These are phyloP conservation scores for Ganoderma sinense DNA, from an alignment of 1,284 basidiomycete species.

Conservation along the genomic window DNA sequence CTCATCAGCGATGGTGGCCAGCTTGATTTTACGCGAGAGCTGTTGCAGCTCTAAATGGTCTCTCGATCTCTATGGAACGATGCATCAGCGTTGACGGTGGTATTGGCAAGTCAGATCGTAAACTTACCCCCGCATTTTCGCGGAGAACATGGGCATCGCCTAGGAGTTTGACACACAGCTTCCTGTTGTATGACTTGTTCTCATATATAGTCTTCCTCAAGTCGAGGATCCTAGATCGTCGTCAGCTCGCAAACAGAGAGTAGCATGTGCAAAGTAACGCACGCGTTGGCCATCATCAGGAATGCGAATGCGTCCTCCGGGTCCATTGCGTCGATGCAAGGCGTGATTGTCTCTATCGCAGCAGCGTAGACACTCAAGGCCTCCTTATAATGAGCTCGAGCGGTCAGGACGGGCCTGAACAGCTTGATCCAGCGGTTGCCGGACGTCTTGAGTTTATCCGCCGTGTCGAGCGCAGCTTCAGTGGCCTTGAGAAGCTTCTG, in stretches of 20 bases:
- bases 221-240: not conserved
- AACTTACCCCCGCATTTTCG: not conserved
- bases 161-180: not conserved
- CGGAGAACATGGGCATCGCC: not conserved
- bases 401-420: not conserved
- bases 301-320: not conserved
- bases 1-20: too few species aligned
- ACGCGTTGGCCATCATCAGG: not conserved
- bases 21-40: not conserved
- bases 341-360: not conserved
- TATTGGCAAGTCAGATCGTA: not conserved
- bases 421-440: not conserved
- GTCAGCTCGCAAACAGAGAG: not conserved
- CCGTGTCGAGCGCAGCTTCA: not conserved
- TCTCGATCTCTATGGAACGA: not conserved
- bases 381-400: not conserved
- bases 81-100: not conserved
- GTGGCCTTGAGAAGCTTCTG: not conserved
- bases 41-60: not conserved
- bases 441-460: not conserved
- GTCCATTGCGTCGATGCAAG: not conserved
- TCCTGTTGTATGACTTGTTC: not conserved
- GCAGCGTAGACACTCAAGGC: not conserved
- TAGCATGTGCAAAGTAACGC: not conserved
- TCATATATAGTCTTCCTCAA: not conserved